Conservation (phyloP, 2,329 filamentous ascomycete species). For the Plectosphaerella sp. region DNA sequence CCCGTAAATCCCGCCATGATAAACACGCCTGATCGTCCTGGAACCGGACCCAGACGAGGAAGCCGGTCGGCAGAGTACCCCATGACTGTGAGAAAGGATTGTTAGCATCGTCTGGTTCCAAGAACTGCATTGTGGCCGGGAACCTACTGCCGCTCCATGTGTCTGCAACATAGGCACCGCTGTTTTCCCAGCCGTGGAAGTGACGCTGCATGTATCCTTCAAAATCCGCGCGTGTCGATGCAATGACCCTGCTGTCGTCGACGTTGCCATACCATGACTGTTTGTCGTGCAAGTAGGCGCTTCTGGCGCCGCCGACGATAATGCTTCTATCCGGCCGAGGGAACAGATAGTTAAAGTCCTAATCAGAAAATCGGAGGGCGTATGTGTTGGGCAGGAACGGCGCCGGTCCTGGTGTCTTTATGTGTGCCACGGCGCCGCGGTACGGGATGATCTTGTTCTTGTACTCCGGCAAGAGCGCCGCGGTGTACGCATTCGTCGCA, state of each 20-base stretch:
- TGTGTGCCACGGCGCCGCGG: constrained; percentile 34
- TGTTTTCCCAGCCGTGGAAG: constrained; percentile 42
- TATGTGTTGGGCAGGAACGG: constrained; percentile 14
- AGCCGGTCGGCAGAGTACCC: constrained; percentile 34
- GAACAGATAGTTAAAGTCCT: constrained; percentile 14
- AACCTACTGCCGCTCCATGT: constrained; percentile 28
- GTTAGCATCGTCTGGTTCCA: too few relatives aligned
- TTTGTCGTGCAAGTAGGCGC: constrained; percentile 23
- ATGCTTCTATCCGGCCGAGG: constrained; percentile 31
- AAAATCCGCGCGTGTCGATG: constrained; percentile 33
- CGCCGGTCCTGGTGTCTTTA: constrained; percentile 14
- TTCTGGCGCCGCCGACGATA: constrained; percentile 36
- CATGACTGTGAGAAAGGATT: constrained; percentile 24
- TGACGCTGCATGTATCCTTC: constrained; percentile 39
- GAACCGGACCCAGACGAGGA: constrained; percentile 40
- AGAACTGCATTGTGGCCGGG: too few relatives aligned
- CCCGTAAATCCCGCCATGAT: constrained; percentile 46
- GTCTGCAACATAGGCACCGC: constrained; percentile 25
- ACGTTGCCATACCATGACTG: constrained; percentile 34
- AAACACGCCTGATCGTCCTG: constrained; percentile 30
- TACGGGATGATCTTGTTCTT: constrained; percentile 57
- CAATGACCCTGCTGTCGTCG: constrained; percentile 35
- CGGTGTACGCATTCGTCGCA: constrained; percentile 65
- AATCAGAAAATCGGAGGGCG: constrained; percentile 12
- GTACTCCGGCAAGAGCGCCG: constrained; percentile 55